Evolutionary conservation across 176 grass and related monocot species (phyloP).

Genomic region (Oryza meyeriana): DNA sequence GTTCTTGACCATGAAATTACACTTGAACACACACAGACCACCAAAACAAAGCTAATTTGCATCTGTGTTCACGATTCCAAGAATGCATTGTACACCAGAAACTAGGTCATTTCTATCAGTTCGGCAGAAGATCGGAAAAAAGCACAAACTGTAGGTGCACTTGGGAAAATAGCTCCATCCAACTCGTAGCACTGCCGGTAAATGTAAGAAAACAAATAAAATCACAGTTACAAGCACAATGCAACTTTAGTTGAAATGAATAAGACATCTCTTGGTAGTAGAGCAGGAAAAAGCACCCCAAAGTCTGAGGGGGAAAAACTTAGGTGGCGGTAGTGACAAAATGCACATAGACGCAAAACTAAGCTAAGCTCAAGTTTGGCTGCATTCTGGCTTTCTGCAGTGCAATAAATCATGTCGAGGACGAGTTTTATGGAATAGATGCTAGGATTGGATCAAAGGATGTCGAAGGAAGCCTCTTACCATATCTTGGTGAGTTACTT

Average conservation of each 20-base stretch:
- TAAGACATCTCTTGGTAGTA: no score
- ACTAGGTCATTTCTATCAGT: background rate
- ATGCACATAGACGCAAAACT: background rate
- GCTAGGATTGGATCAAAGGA: background rate
- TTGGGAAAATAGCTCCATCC: conserved; percentile 55
- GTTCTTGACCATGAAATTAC: no score
- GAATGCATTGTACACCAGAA: background rate
- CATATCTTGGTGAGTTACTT: conserved; percentile 44
- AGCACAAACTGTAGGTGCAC: conserved; percentile 33
- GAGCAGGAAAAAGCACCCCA: no score
- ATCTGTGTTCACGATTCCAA: background rate
- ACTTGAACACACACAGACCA: background rate
- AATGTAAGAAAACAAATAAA: background rate
- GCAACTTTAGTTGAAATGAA: no score
- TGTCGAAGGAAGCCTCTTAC: conserved; percentile 40
- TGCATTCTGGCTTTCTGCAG: no score
- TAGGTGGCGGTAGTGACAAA: no score
- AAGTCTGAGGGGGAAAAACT: no score
- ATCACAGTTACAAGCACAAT: background rate
- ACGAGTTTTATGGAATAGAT: background rate
- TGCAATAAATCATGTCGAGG: no score
- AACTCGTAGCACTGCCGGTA: conserved; percentile 44
- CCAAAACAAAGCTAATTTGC: background rate
- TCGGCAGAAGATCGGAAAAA: background rate
- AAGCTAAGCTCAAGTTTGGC: no score